Evolutionary conservation across 768 basidiomycete genomes (phyloP).

Genomic region (Obba rivulosa): DNA sequence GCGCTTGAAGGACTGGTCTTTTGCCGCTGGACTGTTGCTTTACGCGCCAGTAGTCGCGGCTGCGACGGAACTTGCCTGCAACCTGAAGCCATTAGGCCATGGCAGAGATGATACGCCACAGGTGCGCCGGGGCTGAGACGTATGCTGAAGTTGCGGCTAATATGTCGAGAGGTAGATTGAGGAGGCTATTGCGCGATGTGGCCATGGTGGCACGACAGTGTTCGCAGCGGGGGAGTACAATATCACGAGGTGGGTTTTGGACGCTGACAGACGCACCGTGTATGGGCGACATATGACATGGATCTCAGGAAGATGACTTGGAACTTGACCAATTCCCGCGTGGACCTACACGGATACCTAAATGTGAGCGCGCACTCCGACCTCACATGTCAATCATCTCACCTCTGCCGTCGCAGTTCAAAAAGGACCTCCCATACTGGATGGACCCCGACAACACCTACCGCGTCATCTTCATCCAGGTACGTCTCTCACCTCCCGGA

Average conservation of each 20-base stretch:
- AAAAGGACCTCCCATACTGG: constrained; percentile 52
- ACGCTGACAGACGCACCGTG: too few species aligned
- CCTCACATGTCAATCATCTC: background rate
- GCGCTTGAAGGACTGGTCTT: too few species aligned
- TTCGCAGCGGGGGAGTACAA: constrained; percentile 44
- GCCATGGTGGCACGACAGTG: constrained; percentile 39
- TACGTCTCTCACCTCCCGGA: constrained; percentile 12
- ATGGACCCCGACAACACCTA: constrained; percentile 49
- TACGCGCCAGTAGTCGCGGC: too few species aligned
- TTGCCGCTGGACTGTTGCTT: too few species aligned
- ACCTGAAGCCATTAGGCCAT: constrained; percentile 15
- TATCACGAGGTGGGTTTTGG: constrained; percentile 38
- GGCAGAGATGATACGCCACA: constrained; percentile 21
- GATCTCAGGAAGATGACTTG: constrained; percentile 46
- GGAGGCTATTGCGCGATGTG: constrained; percentile 43
- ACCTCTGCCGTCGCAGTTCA: constrained; percentile 32
- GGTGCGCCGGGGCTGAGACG: constrained; percentile 3
- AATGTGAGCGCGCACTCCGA: constrained; percentile 29
- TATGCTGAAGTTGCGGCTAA: background rate
- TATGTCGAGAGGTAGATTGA: constrained; percentile 33
- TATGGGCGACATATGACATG: background rate
- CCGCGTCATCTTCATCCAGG: constrained; percentile 59
- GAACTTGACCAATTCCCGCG: constrained; percentile 38
- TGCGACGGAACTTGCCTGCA: constrained; percentile 11
- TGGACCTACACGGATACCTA: constrained; percentile 38